Conservation (phyloP, 805 yeast genomes). For the Metschnikowia cerradonensis region DNA sequence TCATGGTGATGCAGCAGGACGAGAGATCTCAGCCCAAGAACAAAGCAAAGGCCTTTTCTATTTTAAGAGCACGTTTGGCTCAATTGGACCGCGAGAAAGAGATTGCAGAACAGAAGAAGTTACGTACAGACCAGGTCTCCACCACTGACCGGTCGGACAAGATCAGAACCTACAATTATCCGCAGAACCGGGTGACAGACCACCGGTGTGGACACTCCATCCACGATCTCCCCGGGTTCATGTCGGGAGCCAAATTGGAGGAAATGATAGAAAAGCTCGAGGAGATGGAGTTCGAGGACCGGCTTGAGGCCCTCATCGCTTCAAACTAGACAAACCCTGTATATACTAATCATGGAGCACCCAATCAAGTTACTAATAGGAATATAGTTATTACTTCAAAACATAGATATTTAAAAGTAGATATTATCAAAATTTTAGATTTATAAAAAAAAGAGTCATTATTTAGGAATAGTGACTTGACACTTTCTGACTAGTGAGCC, state of each 20-base stretch:
- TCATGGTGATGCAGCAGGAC: slow-evolving; percentile 86
- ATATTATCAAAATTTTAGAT: no score
- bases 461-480: no score
- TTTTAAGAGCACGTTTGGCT: slow-evolving; percentile 79
- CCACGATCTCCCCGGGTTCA: slow-evolving; percentile 58
- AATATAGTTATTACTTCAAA: neutral
- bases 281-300: slow-evolving; percentile 34
- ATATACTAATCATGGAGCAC: neutral
- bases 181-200: slow-evolving; percentile 90
- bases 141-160: slow-evolving; percentile 90
- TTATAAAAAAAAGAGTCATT: no score
- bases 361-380: neutral
- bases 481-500: no score
- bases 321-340: neutral
- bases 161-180: slow-evolving; percentile 87
- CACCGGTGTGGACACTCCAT: slow-evolving; percentile 81
- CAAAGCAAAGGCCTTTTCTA: slow-evolving; percentile 85
- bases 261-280: slow-evolving; percentile 37
- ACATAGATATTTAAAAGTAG: no score
- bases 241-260: slow-evolving; percentile 33
- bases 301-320: slow-evolving; percentile 25
- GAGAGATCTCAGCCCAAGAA: slow-evolving; percentile 93
- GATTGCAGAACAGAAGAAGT: slow-evolving; percentile 58
- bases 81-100: slow-evolving; percentile 68
- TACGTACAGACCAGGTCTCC: slow-evolving; percentile 78